Evolutionary conservation across 768 basidiomycete genomes (phyloP).

Genomic region (Chlorophyllum brunneum): DNA sequence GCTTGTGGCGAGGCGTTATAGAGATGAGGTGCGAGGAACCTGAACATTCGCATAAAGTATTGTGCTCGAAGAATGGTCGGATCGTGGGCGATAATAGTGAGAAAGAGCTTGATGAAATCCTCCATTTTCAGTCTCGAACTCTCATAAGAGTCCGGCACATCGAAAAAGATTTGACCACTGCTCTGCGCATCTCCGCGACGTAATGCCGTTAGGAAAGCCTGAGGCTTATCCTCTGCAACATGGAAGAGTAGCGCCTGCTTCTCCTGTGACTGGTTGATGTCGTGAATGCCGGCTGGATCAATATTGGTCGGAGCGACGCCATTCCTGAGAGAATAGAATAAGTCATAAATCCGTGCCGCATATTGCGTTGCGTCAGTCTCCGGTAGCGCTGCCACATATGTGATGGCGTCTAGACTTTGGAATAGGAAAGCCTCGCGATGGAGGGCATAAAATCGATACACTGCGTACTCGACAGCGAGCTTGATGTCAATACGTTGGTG

Average conservation of each 20-base stretch:
- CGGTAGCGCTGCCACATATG: slow-evolving; percentile 49
- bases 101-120: slow-evolving; percentile 65
- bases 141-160: slow-evolving; percentile 60
- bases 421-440: slow-evolving; percentile 74
- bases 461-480: slow-evolving; percentile 65
- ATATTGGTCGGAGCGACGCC: slow-evolving; percentile 34
- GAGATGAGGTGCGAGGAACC: slow-evolving; percentile 50
- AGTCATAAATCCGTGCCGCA: slow-evolving; percentile 48
- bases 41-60: slow-evolving; percentile 62
- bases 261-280: slow-evolving; percentile 61
- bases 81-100: slow-evolving; percentile 80
- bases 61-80: slow-evolving; percentile 62
- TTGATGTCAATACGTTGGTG: slow-evolving; percentile 54
- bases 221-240: slow-evolving; percentile 71
- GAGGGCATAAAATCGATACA: slow-evolving; percentile 68
- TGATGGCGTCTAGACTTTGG: slow-evolving; percentile 63
- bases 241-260: slow-evolving; percentile 64
- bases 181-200: slow-evolving; percentile 39
- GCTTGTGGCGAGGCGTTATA: slow-evolving; percentile 53
- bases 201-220: slow-evolving; percentile 58
- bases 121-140: slow-evolving; percentile 53
- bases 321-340: slow-evolving; percentile 55
- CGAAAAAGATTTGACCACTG: slow-evolving; percentile 36
- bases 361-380: slow-evolving; percentile 47
- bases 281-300: slow-evolving; percentile 66